Percentiles rank a stretch among this genome's conserved stretches.
phyloP scores from a whole-genome alignment of 108 stramenopile species.

The Mayamaea pseudoterrestris region DNA sequence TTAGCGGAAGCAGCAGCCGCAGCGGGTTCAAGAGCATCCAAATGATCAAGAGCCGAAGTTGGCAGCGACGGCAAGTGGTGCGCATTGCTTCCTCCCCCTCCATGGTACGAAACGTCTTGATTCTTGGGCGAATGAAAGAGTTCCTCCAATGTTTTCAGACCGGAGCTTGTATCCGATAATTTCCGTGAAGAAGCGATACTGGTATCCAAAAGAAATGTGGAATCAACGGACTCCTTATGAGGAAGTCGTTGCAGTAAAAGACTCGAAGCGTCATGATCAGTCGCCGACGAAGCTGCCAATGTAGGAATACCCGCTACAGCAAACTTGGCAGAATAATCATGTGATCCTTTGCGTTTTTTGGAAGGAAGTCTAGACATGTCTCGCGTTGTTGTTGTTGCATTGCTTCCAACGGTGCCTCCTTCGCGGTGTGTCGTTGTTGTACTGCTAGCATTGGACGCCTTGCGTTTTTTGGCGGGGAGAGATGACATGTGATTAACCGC shows the following conservation, averaged over 20 bases:
- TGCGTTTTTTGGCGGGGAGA: constrained; percentile 4
- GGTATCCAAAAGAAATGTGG: neutral
- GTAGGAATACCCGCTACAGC: neutral
- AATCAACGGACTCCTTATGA: neutral
- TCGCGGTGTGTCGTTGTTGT: neutral
- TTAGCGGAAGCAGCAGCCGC: constrained; percentile 29
- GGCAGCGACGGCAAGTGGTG: neutral
- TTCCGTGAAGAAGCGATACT: neutral
- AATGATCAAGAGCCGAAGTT: constrained; percentile 23
- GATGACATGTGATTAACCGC: neutral
- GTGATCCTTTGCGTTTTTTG: constrained; percentile 16
- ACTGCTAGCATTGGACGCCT: constrained; percentile 1
- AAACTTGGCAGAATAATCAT: constrained; percentile 4
- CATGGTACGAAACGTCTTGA: neutral
- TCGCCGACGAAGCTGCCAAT: neutral
- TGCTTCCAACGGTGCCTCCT: neutral
- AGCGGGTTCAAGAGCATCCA: constrained; percentile 24
- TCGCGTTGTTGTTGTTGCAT: neutral
- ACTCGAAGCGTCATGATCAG: neutral
- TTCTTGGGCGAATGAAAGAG: neutral
- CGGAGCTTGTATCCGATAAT: neutral
- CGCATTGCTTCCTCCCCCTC: neutral
- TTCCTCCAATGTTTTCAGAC: neutral
- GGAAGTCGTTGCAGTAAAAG: neutral
- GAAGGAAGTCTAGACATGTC: constrained; percentile 5